Conservation (phyloP, 495 filamentous ascomycete genomes). For the Aspergillus panamensis region DNA sequence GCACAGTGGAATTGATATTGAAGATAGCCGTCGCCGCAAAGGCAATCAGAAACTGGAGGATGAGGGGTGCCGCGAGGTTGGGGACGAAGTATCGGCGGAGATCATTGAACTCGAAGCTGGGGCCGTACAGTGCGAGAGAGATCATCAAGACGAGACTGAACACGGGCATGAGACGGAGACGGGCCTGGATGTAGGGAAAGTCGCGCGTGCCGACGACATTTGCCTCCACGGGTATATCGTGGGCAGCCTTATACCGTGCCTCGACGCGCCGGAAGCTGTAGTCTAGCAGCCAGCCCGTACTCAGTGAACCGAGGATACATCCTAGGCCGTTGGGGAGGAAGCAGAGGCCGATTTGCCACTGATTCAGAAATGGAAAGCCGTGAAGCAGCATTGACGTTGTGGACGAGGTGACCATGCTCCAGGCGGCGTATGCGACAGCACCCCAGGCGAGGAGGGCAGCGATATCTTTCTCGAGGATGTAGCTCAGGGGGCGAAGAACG, state of each 20-base stretch:
- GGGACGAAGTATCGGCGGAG: slow-evolving; percentile 23
- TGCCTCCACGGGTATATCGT: slow-evolving; percentile 5
- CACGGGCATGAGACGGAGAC: slow-evolving; percentile 21
- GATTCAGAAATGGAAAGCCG: slow-evolving; percentile 30
- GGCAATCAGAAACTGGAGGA: slow-evolving; percentile 54
- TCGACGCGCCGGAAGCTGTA: slow-evolving; percentile 13
- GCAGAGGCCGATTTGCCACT: slow-evolving; percentile 38
- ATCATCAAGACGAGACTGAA: slow-evolving; percentile 18
- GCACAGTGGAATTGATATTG: slow-evolving; percentile 55
- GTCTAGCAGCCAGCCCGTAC: slow-evolving; percentile 21
- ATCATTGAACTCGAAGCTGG: slow-evolving; percentile 25
- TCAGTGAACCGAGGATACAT: slow-evolving; percentile 20
- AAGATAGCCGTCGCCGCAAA: slow-evolving; percentile 44
- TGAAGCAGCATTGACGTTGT: slow-evolving; percentile 45
- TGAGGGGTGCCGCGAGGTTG: slow-evolving; percentile 50
- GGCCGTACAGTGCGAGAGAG: slow-evolving; percentile 20
- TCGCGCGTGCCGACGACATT: slow-evolving; percentile 2
- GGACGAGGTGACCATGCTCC: slow-evolving; percentile 50
- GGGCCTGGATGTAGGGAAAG: slow-evolving; percentile 21
- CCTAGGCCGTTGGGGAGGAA: slow-evolving; percentile 43
- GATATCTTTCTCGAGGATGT: slow-evolving; percentile 44
- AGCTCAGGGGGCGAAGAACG: slow-evolving; percentile 35
- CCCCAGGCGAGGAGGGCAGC: slow-evolving; percentile 44
- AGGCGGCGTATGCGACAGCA: slow-evolving; percentile 47
- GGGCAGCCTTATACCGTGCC: slow-evolving; percentile 11